Percentiles rank a stretch among this genome's conserved stretches.
Evolutionary conservation across 768 basidiomycete species (phyloP).

Genomic region (Xanthoconium purpureum): DNA sequence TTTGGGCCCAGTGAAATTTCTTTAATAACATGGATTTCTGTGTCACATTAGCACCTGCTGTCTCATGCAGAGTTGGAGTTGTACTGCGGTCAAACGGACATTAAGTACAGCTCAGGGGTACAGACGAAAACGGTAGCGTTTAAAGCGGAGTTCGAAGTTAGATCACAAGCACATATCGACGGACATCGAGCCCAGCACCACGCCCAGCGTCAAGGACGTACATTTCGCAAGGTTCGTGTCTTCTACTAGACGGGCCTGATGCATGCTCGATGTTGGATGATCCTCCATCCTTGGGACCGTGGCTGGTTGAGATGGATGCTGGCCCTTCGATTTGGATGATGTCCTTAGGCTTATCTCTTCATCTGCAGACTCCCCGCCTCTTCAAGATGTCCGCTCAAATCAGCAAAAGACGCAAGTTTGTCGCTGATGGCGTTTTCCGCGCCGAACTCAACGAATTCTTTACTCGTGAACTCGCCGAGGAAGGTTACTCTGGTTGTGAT

Average conservation of each 20-base stretch:
- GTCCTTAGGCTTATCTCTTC: constrained; percentile 18
- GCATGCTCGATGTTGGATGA: not conserved
- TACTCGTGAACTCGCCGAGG: constrained; percentile 95
- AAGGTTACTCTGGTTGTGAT: constrained; percentile 99
- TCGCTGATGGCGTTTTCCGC: constrained; percentile 98
- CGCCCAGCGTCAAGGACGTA: constrained; percentile 18
- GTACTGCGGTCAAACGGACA: constrained; percentile 4
- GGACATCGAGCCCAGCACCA: constrained; percentile 14
- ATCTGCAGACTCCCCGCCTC: constrained; percentile 10
- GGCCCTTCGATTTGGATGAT: constrained; percentile 17
- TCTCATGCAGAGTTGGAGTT: not conserved
- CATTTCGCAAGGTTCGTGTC: constrained; percentile 25
- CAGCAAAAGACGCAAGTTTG: constrained; percentile 98
- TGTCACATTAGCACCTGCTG: not conserved
- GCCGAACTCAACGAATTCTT: constrained; percentile 99
- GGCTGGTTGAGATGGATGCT: constrained; percentile 21
- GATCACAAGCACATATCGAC: constrained; percentile 15
- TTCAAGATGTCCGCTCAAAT: constrained; percentile 78
- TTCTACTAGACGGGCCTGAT: not conserved
- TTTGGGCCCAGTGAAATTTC: not conserved
- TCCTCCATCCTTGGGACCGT: not conserved
- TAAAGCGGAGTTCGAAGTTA: constrained; percentile 25
- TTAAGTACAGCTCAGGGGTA: constrained; percentile 7
- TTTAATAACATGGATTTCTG: constrained; percentile 7
- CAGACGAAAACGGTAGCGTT: constrained; percentile 6